Evolutionary conservation across 148 eudicot species (phyloP).

Genomic region (Vaccinium darrowii): DNA sequence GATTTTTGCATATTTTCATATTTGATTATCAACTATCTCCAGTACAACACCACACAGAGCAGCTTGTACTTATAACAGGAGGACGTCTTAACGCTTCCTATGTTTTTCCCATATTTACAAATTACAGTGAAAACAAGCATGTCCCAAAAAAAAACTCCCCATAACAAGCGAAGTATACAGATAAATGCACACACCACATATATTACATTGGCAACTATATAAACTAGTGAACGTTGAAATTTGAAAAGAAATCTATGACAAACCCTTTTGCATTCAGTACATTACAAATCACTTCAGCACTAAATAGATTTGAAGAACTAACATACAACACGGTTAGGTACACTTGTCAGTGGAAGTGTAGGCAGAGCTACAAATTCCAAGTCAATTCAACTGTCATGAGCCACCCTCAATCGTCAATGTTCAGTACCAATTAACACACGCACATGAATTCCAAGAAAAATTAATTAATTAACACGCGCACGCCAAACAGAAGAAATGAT

Average conservation of each 20-base stretch:
- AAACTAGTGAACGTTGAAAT: not conserved
- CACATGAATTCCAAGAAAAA: no score
- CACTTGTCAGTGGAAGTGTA: not conserved
- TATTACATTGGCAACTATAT: not conserved
- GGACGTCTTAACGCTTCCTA: not conserved
- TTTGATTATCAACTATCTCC: not conserved
- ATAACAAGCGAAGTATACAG: not conserved
- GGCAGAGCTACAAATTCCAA: not conserved
- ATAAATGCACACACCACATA: not conserved
- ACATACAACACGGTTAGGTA: not conserved
- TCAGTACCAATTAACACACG: not conserved
- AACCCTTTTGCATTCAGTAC: not conserved
- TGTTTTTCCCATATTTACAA: not conserved
- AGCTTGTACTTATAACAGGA: not conserved
- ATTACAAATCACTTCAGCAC: not conserved
- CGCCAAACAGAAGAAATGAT: not conserved
- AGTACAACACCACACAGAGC: not conserved
- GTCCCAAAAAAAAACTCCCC: not conserved
- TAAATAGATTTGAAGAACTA: not conserved
- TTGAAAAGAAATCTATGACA: not conserved
- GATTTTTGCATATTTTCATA: not conserved
- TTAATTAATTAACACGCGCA: not conserved
- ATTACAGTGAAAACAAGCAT: not conserved
- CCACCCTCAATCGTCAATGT: not conserved
- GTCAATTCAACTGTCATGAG: not conserved